Percentiles rank a stretch among this genome's conserved stretches.
Conservation (phyloP, 2,329 filamentous ascomycete genomes). For the Aureobasidium sp. region DNA sequence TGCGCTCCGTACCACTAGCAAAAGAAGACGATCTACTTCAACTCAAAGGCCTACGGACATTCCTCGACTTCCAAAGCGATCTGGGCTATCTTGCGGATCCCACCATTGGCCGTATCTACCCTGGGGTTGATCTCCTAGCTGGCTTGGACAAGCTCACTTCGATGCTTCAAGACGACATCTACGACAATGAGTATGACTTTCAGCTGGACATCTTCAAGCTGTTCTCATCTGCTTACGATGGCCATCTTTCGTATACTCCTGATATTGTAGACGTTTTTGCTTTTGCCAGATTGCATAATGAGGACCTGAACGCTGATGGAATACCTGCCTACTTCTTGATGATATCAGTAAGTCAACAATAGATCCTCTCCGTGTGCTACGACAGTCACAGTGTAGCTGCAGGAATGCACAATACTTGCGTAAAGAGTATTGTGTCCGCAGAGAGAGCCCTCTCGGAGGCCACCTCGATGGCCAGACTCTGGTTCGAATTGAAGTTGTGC, state of each 20-base stretch:
- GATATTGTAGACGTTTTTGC: constrained; percentile 33
- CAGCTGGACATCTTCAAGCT: constrained; percentile 32
- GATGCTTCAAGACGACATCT: constrained; percentile 26
- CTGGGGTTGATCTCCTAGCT: constrained; percentile 33
- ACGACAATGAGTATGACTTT: constrained; percentile 36
- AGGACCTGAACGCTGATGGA: not conserved
- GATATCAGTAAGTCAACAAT: not conserved
- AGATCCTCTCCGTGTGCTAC: too few relatives aligned
- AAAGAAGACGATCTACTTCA: constrained; percentile 28
- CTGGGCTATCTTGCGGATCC: constrained; percentile 35
- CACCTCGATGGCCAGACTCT: too few relatives aligned
- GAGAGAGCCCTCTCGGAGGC: too few relatives aligned
- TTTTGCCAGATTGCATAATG: constrained; percentile 23
- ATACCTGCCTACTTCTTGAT: not conserved
- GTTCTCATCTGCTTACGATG: constrained; percentile 34
- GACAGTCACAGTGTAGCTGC: too few relatives aligned
- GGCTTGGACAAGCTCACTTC: constrained; percentile 31
- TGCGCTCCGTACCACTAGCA: constrained; percentile 33
- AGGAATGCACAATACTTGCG: too few relatives aligned
- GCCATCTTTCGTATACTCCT: constrained; percentile 34
- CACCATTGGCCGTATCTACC: constrained; percentile 28
- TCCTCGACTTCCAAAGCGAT: constrained; percentile 34
- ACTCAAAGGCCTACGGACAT: constrained; percentile 31
- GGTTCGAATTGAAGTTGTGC: too few relatives aligned
- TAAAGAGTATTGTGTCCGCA: too few relatives aligned